These are phyloP conservation scores for Candida tammaniensis DNA, from an alignment of 805 yeast genomes.

Conservation along the genomic window DNA sequence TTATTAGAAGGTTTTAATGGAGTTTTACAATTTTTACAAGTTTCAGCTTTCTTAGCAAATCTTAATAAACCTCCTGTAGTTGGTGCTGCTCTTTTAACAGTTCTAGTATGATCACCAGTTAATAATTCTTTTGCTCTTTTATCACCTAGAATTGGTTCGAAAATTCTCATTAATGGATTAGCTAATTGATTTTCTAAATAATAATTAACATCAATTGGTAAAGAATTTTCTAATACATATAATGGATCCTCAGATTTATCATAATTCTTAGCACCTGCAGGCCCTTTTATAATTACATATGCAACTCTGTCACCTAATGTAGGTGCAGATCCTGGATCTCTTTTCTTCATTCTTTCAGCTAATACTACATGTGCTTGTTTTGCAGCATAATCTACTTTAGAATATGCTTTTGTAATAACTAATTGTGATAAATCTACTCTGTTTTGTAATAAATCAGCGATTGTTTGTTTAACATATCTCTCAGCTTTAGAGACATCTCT, in stretches of 20 bases:
- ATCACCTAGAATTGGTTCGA: constrained; percentile 93
- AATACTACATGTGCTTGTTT: constrained; percentile 97
- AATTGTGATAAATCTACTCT: constrained; percentile 88
- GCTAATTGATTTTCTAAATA: constrained; percentile 90
- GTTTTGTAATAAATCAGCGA: constrained; percentile 87
- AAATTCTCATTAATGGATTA: constrained; percentile 89
- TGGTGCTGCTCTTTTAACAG: constrained; percentile 69
- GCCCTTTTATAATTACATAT: constrained; percentile 72
- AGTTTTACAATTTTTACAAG: constrained; percentile 84
- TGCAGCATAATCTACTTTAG: constrained; percentile 87
- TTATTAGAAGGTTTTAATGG: constrained; percentile 61
- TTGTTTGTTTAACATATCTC: constrained; percentile 77
- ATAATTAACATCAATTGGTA: constrained; percentile 92
- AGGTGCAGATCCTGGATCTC: constrained; percentile 98
- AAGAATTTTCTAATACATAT: constrained; percentile 84
- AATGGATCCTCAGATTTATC: constrained; percentile 97
- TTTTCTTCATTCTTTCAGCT: constrained; percentile 91
- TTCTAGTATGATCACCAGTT: constrained; percentile 80
- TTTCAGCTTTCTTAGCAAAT: constrained; percentile 84
- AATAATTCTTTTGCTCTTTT: constrained; percentile 74
- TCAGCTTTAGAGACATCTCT: constrained; percentile 85
- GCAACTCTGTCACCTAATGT: constrained; percentile 97
- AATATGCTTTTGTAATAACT: constrained; percentile 89
- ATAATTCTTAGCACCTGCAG: constrained; percentile 82
- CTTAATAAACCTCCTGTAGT: constrained; percentile 86